phyloP scores from a whole-genome alignment of 2,329 filamentous ascomycete species.

The Stagonosporopsis chrysanthemi region DNA sequence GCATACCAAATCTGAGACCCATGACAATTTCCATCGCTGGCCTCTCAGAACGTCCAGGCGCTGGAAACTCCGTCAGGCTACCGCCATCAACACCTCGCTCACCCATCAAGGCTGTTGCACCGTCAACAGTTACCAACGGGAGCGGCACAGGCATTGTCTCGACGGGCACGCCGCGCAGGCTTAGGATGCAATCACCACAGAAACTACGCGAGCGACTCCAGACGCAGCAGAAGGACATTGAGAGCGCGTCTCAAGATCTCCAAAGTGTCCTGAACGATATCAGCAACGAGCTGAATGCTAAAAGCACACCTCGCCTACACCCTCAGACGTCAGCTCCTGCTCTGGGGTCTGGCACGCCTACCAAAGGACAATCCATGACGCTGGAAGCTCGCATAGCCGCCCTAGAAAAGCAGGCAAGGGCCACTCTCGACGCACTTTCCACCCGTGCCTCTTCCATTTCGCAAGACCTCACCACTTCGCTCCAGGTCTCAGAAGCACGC shows the following conservation, averaged over 20 bases:
- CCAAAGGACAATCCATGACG: conserved; percentile 32
- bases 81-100: conserved; percentile 55
- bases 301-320: conserved; percentile 41
- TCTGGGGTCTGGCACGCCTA: conserved; percentile 25
- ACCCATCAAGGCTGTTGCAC: conserved; percentile 32
- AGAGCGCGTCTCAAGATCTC: conserved; percentile 72
- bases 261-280: conserved; percentile 81
- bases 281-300: conserved; percentile 74
- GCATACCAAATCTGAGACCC: conserved; percentile 57
- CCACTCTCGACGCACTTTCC: conserved; percentile 45
- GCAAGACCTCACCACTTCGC: conserved; percentile 73
- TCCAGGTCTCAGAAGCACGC: conserved; percentile 78
- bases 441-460: conserved; percentile 60
- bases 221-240: conserved; percentile 77
- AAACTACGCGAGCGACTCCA: conserved; percentile 83
- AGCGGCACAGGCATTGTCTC: conserved; percentile 18
- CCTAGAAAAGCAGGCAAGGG: conserved; percentile 72
- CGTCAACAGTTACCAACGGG: conserved; percentile 1
- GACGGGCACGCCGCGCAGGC: conserved; percentile 35
- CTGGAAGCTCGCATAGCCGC: conserved; percentile 66
- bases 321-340: conserved; percentile 41
- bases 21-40: conserved; percentile 53
- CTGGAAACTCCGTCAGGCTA: conserved; percentile 65
- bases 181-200: conserved; percentile 66
- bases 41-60: conserved; percentile 58